Evolutionary conservation across 1,284 basidiomycete genomes (phyloP), one percentile per base, ranked within the genome.

Genomic region (Malassezia psittaci): DNA sequence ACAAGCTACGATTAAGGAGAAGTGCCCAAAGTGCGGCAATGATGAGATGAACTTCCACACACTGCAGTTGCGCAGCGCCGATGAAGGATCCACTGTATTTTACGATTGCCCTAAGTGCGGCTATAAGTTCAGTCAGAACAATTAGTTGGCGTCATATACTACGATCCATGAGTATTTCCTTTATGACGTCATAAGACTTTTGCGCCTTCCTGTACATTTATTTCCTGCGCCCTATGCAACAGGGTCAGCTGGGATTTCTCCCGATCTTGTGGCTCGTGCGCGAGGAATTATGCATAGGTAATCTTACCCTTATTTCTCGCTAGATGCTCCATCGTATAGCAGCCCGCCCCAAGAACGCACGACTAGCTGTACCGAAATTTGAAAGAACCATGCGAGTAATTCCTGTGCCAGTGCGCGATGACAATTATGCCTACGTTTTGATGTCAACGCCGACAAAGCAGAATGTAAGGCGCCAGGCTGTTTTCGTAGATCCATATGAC

Each of bases 11-110:
- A 87, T 90, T 36, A 84, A 87, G 51, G 93, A 96, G 76, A 86
- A 86, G 76, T 98, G 94, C 73, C 89, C 89, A 0, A 82, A 83
- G 48, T 98, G 93, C 69, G 88, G 88, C 10, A 66, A 74, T 49
- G 68, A 74, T 38, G 74, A 77, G 59, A 75, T 77, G 75, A 67
- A 67, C 51, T 77, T 76, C 64, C 71, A 76, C 60, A 77, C 77
- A n/a, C 69, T 77, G 49, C 77, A 78, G 64, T 59, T 77, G 36
- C 66, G 77, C 21, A 74, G 70, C 32, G 77, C 77, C 10, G 77
- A 77, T 57, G 77, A 77, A 61, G 76, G 76, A 49, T 64, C 65
- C 40, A 75, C 73, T 18, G 68, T 75, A 39, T 75, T 75, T 47
- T 75, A 75, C 61, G 71, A 73, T 37, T 75, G 73, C 47, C 71